These are phyloP conservation scores for Peterozyma xylosa DNA, from an alignment of 805 yeast species.

Conservation along the genomic window DNA sequence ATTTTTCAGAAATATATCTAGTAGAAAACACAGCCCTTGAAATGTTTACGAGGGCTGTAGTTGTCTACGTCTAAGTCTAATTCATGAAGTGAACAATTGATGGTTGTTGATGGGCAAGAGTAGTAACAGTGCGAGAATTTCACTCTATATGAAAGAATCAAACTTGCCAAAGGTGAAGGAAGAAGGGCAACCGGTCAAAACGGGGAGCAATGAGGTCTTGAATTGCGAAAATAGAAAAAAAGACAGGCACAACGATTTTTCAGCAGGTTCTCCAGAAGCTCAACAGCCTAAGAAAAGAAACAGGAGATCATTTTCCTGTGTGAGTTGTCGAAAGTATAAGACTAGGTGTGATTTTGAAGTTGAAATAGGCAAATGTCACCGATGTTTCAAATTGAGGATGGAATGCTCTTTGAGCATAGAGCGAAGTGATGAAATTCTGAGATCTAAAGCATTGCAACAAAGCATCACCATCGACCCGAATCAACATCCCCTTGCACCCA, in stretches of 20 bases:
- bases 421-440: slow-evolving; percentile 17
- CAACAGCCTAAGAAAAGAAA: slow-evolving; percentile 19
- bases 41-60: too few species aligned
- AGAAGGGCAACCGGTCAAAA: too few species aligned
- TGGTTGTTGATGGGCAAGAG: too few species aligned
- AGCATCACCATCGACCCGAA: not conserved
- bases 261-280: too few species aligned
- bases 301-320: slow-evolving; percentile 30
- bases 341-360: slow-evolving; percentile 42
- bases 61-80: too few species aligned
- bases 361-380: slow-evolving; percentile 31
- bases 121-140: too few species aligned
- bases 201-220: not conserved
- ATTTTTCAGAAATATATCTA: too few species aligned
- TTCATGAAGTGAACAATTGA: too few species aligned
- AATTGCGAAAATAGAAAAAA: not conserved
- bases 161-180: too few species aligned
- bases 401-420: slow-evolving; percentile 31
- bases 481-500: not conserved
- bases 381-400: slow-evolving; percentile 32
- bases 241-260: not conserved
- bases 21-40: too few species aligned
- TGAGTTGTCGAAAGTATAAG: slow-evolving; percentile 34
- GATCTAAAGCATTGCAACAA: not conserved
- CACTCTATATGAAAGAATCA: too few species aligned